These are phyloP conservation scores for Tetrapisispora phaffii DNA, from an alignment of 805 yeast species.

Conservation along the genomic window DNA sequence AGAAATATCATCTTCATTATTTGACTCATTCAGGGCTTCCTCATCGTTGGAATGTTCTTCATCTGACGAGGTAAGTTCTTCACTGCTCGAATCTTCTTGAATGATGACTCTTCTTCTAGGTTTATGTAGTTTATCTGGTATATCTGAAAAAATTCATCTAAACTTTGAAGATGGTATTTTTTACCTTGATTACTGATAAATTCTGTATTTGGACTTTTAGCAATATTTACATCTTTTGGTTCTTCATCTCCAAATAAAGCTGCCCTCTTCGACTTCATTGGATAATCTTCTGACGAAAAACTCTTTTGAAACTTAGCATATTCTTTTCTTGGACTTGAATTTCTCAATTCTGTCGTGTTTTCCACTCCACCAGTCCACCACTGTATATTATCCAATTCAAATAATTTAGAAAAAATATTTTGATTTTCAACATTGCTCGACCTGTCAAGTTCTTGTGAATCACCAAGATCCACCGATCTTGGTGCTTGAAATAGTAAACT, in stretches of 20 bases:
- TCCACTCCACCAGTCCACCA: slow-evolving; percentile 13
- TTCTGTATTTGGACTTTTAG: not conserved
- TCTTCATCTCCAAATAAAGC: not conserved
- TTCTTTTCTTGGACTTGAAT: slow-evolving; percentile 33
- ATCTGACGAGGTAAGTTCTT: slow-evolving; percentile 18
- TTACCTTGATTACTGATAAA: slow-evolving; percentile 23
- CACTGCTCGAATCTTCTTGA: slow-evolving; percentile 27
- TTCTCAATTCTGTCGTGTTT: slow-evolving; percentile 25
- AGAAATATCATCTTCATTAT: not conserved
- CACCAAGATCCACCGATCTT: slow-evolving; percentile 35
- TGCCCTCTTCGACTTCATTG: not conserved
- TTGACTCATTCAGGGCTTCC: not conserved
- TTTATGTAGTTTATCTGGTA: slow-evolving; percentile 21
- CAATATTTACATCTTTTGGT: not conserved
- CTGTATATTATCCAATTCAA: slow-evolving; percentile 3
- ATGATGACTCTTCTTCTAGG: slow-evolving; percentile 12
- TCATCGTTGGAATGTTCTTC: not conserved
- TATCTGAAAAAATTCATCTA: slow-evolving; percentile 74
- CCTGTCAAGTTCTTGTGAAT: not conserved
- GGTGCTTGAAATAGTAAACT: slow-evolving; percentile 66
- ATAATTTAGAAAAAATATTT: not conserved
- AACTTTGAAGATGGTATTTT: slow-evolving; percentile 56
- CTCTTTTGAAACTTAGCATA: slow-evolving; percentile 30
- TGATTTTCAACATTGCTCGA: not conserved
- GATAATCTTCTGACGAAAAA: slow-evolving; percentile 22